Evolutionary conservation across 2,329 filamentous ascomycete genomes (phyloP).

Genomic region (Cladorrhinum sp.): DNA sequence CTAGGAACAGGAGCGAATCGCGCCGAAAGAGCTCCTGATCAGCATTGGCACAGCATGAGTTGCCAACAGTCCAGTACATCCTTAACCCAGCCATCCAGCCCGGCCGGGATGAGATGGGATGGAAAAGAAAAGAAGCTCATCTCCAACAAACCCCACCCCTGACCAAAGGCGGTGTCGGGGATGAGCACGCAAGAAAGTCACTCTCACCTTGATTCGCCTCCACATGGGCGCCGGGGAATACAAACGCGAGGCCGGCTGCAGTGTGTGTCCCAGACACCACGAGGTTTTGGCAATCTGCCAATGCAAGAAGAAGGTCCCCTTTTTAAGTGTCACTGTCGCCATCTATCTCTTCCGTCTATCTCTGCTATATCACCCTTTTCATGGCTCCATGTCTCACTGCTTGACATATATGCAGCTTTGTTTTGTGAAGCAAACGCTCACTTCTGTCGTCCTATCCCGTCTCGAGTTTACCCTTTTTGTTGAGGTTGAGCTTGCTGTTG

Average conservation of each 20-base stretch:
- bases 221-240: constrained; percentile 24
- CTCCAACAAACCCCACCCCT: neutral
- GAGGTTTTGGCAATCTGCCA: constrained; percentile 18
- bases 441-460: constrained; percentile 12
- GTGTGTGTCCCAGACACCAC: constrained; percentile 26
- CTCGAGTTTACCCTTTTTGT: constrained; percentile 3
- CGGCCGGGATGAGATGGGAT: constrained; percentile 1
- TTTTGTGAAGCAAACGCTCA: constrained; percentile 23
- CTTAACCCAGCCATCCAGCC: neutral
- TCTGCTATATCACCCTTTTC: neutral
- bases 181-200: neutral
- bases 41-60: constrained; percentile 20
- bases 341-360: constrained; percentile 7
- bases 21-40: constrained; percentile 14
- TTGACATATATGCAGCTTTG: constrained; percentile 20
- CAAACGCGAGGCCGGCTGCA: constrained; percentile 26
- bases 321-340: constrained; percentile 27
- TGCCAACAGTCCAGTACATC: constrained; percentile 2
- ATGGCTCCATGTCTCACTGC: constrained; percentile 26
- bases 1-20: constrained; percentile 6
- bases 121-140: neutral
- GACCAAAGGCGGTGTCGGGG: neutral
- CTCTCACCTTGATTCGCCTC: constrained; percentile 8
- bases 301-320: constrained; percentile 16
- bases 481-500: neutral